A percentile compares a stretch with the other conserved stretches of the same genome.
phyloP scores from a whole-genome alignment of 148 eudicot species.

The Camellia lanceoleosa region DNA sequence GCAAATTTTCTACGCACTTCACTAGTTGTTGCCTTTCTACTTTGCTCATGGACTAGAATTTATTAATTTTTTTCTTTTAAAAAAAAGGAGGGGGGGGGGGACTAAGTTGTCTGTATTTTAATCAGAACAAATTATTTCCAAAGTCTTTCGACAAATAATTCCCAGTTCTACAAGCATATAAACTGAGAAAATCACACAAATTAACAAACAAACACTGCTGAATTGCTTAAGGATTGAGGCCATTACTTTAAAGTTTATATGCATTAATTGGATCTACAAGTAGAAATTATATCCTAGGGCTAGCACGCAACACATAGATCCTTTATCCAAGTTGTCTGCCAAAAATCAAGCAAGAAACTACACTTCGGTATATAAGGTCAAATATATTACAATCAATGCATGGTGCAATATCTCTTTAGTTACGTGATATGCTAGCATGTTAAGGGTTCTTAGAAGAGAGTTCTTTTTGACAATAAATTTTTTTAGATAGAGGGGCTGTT shows the following conservation, averaged over 20 bases:
- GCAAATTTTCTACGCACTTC: not conserved
- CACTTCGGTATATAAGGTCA: not conserved
- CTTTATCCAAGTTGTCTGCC: not conserved
- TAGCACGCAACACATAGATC: not conserved
- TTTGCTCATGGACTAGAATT: not conserved
- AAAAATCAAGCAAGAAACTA: not conserved
- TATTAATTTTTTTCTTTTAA: no score
- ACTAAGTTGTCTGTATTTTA: no score
- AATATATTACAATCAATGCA: not conserved
- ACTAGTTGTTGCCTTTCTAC: not conserved
- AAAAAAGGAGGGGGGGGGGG: no score
- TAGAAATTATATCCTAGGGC: not conserved
- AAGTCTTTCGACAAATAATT: not conserved
- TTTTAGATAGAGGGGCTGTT: not conserved
- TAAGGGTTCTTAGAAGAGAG: not conserved
- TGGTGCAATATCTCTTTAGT: not conserved
- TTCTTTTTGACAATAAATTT: not conserved
- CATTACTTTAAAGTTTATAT: not conserved
- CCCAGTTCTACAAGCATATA: not conserved
- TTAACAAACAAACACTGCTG: no score
- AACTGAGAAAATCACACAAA: not conserved
- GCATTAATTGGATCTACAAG: not conserved
- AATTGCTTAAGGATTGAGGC: not conserved
- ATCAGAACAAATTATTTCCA: not conserved
- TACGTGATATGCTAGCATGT: not conserved